Evolutionary conservation across 1,284 basidiomycete species (phyloP), one percentile per base, ranked within the genome.

Genomic region (Moniliophthora roreri): DNA sequence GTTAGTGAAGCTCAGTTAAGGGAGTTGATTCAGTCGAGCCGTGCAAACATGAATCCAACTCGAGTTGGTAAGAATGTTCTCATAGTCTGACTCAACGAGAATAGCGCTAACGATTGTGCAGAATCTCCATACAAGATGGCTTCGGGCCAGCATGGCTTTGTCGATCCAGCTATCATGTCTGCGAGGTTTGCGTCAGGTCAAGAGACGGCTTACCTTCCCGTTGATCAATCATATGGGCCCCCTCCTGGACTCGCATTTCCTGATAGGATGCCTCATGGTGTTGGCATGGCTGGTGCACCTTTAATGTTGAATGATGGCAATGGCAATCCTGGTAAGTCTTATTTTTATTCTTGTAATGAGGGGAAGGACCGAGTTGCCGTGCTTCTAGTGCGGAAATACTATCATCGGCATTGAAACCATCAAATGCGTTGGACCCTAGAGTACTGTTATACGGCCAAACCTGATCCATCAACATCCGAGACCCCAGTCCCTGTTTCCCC

Each of bases 81-180:
- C 18, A 32, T 32, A 32, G 3, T 15, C 6, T 7, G 8, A n/a
- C 4, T n/a, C n/a, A n/a, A n/a, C n/a, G 26, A 28, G n/a, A 32
- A 13, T n/a, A 55, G 54, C 21, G 40, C 47, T 58, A 40, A 41
- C 40, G 7, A 32, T 32, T 11, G 6, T 62, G 61, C 58, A 64
- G 52, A 60, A 23, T 56, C 67, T 59, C 62, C 64, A 54, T 74
- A 70, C 61, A 69, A 69, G 44, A 74, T 73, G 58, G 59, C 67
- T 56, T 58, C 68, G 40, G 64, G 60, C 50, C 76, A 77, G 53
- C 78, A 67, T 52, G 68, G 77, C 32, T 91, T 89, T 68, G 77
- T 74, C 58, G 89, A 91, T 63, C 89, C 89, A 47, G 89, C 89
- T 15, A 91, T 91, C 54, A 90, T 91, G 87, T 87, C 89, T 41